phyloP scores from a whole-genome alignment of 441 rosid genomes.

The Pelargonium citronellum region DNA sequence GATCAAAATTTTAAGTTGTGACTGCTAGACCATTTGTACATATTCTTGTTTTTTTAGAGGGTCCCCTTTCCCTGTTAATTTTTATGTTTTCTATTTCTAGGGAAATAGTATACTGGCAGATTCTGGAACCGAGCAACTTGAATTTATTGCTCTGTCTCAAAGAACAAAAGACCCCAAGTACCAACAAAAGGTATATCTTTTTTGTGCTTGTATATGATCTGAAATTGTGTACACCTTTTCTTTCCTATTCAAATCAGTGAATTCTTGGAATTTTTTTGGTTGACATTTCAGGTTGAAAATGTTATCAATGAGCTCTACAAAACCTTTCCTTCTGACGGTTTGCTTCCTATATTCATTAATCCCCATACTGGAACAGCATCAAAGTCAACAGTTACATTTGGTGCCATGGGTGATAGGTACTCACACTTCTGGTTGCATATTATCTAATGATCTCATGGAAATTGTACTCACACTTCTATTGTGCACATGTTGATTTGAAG shows the following conservation, averaged over 20 bases:
- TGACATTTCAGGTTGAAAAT: constrained; percentile 1
- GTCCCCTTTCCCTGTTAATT: background rate
- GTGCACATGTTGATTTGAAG: background rate
- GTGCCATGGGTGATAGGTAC: constrained; percentile 9
- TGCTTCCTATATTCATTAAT: constrained; percentile 5
- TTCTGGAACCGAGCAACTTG: constrained; percentile 5
- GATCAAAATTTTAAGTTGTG: too few species aligned
- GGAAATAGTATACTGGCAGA: constrained; percentile 4
- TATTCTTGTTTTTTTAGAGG: background rate
- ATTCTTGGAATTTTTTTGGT: background rate
- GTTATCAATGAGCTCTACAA: background rate
- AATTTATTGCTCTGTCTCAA: constrained; percentile 1
- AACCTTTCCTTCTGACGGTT: background rate
- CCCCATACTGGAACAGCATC: background rate
- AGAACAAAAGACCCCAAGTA: constrained; percentile 4
- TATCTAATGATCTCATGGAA: background rate
- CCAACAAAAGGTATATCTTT: background rate
- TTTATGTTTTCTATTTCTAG: background rate
- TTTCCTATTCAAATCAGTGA: too few species aligned
- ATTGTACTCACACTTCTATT: background rate
- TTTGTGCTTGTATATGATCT: too few species aligned
- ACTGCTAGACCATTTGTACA: background rate
- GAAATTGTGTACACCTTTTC: too few species aligned
- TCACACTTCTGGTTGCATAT: background rate
- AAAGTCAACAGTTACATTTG: constrained; percentile 2